Evolutionary conservation across 148 eudicot species (phyloP).

Genomic region (Bassia scoparia): DNA sequence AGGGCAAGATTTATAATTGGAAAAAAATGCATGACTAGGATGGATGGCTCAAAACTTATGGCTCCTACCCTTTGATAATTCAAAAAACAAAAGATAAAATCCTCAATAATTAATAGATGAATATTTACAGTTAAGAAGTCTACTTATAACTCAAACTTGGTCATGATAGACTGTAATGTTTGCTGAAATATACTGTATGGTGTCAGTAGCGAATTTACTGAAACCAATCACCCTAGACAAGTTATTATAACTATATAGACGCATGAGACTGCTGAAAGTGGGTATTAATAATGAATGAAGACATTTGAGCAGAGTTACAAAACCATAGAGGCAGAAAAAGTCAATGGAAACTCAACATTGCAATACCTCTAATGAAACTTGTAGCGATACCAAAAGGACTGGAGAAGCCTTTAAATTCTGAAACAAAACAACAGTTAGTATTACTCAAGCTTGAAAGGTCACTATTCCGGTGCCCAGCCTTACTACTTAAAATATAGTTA

Average conservation of each 20-base stretch:
- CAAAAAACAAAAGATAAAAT: too few relatives aligned
- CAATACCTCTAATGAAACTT: constrained; percentile 88
- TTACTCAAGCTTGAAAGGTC: constrained; percentile 2
- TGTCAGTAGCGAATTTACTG: not conserved
- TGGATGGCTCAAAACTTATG: not conserved
- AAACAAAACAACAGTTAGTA: constrained; percentile 7
- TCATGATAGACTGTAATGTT: not conserved
- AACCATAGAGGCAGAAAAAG: not conserved
- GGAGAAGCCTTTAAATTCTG: constrained; percentile 92
- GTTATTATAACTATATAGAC: too few relatives aligned
- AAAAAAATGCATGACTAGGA: not conserved
- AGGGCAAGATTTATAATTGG: too few relatives aligned
- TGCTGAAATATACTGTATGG: not conserved
- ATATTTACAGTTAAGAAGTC: not conserved
- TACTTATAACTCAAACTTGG: not conserved
- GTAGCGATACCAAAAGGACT: constrained; percentile 93
- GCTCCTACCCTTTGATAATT: too few relatives aligned
- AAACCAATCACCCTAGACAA: too few relatives aligned
- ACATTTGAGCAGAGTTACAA: not conserved
- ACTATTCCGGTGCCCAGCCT: not conserved
- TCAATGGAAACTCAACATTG: not conserved
- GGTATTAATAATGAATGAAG: too few relatives aligned
- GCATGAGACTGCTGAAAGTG: too few relatives aligned
- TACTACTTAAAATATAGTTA: too few relatives aligned
- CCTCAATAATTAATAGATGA: not conserved